A percentile compares a stretch with the other conserved stretches of the same genome.
phyloP scores from a whole-genome alignment of 2,329 filamentous ascomycete genomes.

The Pseudocercospora ulei region DNA sequence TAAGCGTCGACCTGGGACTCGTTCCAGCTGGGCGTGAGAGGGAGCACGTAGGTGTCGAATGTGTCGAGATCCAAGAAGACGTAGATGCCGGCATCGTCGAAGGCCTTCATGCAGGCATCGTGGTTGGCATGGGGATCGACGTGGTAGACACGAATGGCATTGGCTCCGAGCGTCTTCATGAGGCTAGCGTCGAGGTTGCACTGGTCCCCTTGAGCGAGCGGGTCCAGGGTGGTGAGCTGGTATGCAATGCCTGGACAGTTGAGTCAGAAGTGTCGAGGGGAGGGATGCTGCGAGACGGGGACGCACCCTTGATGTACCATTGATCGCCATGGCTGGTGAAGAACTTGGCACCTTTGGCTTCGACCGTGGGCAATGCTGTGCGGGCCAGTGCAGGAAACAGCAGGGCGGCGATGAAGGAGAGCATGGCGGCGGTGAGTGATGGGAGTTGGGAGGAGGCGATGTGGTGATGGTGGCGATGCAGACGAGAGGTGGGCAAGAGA shows the following conservation, averaged over 20 bases:
- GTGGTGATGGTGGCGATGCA: background rate
- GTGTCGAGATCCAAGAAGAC: conserved; percentile 74
- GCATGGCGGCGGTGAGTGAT: conserved; percentile 5
- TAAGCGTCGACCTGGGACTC: conserved; percentile 59
- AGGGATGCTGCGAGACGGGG: background rate
- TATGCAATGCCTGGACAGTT: conserved; percentile 33
- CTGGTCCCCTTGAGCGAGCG: conserved; percentile 64
- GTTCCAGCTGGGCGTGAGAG: conserved; percentile 56
- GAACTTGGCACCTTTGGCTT: conserved; percentile 68
- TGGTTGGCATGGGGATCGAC: conserved; percentile 65
- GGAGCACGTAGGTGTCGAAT: conserved; percentile 55
- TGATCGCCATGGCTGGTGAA: conserved; percentile 71
- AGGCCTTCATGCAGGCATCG: conserved; percentile 67
- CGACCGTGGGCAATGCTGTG: conserved; percentile 48
- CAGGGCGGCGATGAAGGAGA: conserved; percentile 14
- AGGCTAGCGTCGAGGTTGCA: conserved; percentile 64
- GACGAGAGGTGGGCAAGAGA: background rate
- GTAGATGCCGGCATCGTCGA: conserved; percentile 73
- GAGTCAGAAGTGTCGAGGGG: background rate
- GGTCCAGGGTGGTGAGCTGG: conserved; percentile 55
- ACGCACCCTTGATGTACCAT: conserved; percentile 69
- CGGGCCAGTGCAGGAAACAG: conserved; percentile 32
- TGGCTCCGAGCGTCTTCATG: conserved; percentile 72
- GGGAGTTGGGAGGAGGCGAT: background rate
- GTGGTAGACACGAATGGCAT: conserved; percentile 80